Base-by-base conservation (phyloP, 768 basidiomycete genomes). In the Rhodotorula toruloides region DNA sequence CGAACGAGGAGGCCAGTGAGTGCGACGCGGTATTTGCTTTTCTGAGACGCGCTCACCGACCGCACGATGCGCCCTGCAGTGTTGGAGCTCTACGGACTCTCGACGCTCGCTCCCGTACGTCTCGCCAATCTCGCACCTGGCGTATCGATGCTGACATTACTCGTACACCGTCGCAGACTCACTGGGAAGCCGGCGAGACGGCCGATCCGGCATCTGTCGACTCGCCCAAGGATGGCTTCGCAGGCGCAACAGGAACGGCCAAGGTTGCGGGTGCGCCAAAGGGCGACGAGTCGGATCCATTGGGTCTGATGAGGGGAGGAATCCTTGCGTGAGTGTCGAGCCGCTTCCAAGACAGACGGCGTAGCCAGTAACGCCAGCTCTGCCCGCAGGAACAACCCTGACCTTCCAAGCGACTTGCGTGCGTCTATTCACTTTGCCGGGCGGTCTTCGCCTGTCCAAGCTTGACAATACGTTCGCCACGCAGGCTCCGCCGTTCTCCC, bases 401-500 rank as follows among this genome's bases (percentile, higher is more conserved):
- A 88, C 70, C 79, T 88, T 74, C 88, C 92, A 76, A 83, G 87
- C 40, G 89, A 73, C 50, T 57, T 73, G 44, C 72, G 71, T 72
- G 52, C 43, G 74, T 37, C 39, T 11, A 68, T 27, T 47, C 27
- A 44, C 60, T 52, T 49, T 65, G 14, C 29, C 17, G 43, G 36
- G 36, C 46, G 42, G 40, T 37, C 36, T 43, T 53, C 34, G 57
- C 48, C 68, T 64, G 56, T 73, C 57, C 2, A 49, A 50, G 32
- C 7, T 36, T 29, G 31, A 25, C 36, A 32, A 46, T 22, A 73
- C 90, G 89, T 10, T 27, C 34, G 12, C 48, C 48, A 5, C 48
- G 49, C 61, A 69, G 73, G 55, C 3, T 84, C 90, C 11, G 81
- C 89, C 16, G 86, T 92, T 63, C 81, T 90, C 44, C 85, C 97